Evolutionary conservation across 2,329 filamentous ascomycete genomes (phyloP).

Genomic region (Ceratocystis diversiconidia): DNA sequence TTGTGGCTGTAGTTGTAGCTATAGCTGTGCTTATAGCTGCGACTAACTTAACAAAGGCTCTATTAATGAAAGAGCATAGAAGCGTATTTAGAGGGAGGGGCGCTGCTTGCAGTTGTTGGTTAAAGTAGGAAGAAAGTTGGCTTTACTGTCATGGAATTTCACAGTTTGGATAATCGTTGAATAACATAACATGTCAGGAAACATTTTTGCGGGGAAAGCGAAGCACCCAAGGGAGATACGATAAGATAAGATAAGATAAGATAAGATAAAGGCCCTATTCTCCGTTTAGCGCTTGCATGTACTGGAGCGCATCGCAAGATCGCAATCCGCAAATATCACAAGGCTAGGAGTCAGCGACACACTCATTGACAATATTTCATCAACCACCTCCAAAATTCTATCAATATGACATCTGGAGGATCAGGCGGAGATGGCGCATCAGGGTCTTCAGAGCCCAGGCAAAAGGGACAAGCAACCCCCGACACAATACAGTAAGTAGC

Average conservation of each 20-base stretch:
- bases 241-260: background rate
- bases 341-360: background rate
- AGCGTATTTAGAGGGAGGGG: no score
- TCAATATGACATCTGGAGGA: constrained; percentile 12
- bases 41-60: no score
- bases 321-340: constrained; percentile 6
- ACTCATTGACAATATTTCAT: background rate
- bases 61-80: no score
- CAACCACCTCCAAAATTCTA: background rate
- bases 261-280: background rate
- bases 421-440: constrained; percentile 37
- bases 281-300: background rate
- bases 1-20: background rate
- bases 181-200: background rate
- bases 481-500: constrained; percentile 59
- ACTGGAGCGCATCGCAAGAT: background rate
- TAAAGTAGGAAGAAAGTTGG: background rate
- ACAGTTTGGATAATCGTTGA: background rate
- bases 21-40: no score
- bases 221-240: background rate
- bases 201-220: background rate
- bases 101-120: no score
- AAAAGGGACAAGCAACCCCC: constrained; percentile 72
- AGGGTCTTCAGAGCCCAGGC: constrained; percentile 41
- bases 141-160: background rate